phyloP scores from a whole-genome alignment of 2,329 filamentous ascomycete genomes.

The Shiraia bambusicola region DNA sequence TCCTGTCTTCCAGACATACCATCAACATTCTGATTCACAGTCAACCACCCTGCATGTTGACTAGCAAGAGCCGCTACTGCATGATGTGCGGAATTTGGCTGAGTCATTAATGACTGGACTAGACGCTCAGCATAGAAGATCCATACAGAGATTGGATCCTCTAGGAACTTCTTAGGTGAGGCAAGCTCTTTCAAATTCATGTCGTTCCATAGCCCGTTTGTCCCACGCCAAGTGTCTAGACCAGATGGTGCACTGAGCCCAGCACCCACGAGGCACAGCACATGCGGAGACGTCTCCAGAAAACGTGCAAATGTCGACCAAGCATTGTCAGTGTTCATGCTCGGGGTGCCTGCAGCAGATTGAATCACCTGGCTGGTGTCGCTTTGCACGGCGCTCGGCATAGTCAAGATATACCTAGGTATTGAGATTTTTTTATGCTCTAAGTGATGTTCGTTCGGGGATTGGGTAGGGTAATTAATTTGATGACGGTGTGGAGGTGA shows the following conservation, averaged over 20 bases:
- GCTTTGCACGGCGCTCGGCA: too few species aligned
- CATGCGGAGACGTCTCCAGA: slow-evolving; percentile 7
- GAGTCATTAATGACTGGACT: slow-evolving; percentile 6
- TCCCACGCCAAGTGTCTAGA: slow-evolving; percentile 13
- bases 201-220: slow-evolving; percentile 9
- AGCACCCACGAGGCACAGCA: slow-evolving; percentile 12
- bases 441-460: too few species aligned
- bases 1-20: slow-evolving; percentile 3
- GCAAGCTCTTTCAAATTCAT: slow-evolving; percentile 7
- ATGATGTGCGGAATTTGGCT: slow-evolving; percentile 13
- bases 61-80: slow-evolving; percentile 9
- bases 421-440: too few species aligned
- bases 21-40: slow-evolving; percentile 16
- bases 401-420: too few species aligned
- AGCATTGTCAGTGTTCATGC: not conserved
- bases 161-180: slow-evolving; percentile 6
- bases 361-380: too few species aligned
- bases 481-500: too few species aligned
- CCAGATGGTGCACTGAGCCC: slow-evolving; percentile 15
- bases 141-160: slow-evolving; percentile 13
- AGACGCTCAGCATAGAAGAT: slow-evolving; percentile 11
- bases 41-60: slow-evolving; percentile 9
- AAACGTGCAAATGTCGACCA: slow-evolving; percentile 3
- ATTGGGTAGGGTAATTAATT: too few species aligned
- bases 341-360: too few species aligned